These are phyloP conservation scores for Trichophyton mentagrophytes DNA, from an alignment of 2,329 filamentous ascomycete species.

Conservation along the genomic window DNA sequence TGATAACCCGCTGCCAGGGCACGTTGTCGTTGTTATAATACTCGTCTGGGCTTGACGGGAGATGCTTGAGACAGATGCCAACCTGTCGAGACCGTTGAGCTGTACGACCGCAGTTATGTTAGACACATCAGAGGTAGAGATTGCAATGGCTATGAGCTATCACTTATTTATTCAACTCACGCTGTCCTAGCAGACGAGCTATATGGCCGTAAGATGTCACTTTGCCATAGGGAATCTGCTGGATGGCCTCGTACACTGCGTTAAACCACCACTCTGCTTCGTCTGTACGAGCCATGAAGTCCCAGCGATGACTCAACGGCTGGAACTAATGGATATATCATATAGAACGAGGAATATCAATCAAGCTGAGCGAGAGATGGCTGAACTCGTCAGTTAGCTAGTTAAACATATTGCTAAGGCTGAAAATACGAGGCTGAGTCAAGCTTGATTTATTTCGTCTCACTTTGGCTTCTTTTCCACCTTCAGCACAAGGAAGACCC, in stretches of 20 bases:
- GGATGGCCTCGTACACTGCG: conserved; percentile 69
- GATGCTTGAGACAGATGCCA: conserved; percentile 77
- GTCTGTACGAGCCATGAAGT: conserved; percentile 33
- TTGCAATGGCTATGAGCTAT: no score
- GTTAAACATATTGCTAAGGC: neutral
- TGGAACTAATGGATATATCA: neutral
- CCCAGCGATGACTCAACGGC: neutral
- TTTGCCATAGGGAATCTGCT: conserved; percentile 68
- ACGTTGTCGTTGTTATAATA: conserved; percentile 65
- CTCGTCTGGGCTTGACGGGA: conserved; percentile 43
- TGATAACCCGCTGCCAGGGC: conserved; percentile 91
- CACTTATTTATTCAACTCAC: conserved; percentile 29
- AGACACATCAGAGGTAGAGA: neutral
- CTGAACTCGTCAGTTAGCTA: neutral
- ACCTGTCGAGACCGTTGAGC: conserved; percentile 70
- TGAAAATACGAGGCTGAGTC: no score
- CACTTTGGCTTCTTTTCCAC: neutral
- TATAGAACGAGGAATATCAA: no score
- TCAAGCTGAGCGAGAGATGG: no score
- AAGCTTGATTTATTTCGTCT: neutral
- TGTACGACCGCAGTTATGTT: conserved; percentile 21
- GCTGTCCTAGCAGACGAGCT: conserved; percentile 47
- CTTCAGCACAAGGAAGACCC: neutral
- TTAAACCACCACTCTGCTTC: conserved; percentile 39
- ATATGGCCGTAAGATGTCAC: conserved; percentile 79